phyloP scores from a whole-genome alignment of 192 early-diverging fungal genomes.

The Dissophora globulifera region DNA sequence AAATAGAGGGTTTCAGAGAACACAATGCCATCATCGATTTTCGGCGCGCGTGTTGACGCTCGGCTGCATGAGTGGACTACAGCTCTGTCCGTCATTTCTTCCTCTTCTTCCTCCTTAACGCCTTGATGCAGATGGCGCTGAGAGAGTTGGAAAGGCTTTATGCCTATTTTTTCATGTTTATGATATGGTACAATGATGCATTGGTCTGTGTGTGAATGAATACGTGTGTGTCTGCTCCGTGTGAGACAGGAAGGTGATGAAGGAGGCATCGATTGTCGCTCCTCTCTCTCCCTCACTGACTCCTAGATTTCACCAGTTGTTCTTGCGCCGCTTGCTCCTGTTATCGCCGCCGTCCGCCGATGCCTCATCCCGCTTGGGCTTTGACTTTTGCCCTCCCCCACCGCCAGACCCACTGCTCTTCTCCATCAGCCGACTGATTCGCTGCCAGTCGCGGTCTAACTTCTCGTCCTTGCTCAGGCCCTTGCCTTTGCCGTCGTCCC shows the following conservation, averaged over 20 bases:
- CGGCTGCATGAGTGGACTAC: no score
- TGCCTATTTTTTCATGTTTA: no score
- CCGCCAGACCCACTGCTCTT: constrained; percentile 30
- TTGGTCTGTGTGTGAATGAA: not conserved
- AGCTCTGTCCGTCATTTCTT: no score
- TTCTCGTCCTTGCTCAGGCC: constrained; percentile 40
- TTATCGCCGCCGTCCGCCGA: constrained; percentile 13
- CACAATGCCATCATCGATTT: no score
- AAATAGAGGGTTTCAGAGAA: no score
- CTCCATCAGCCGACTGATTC: constrained; percentile 42
- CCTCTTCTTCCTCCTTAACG: no score
- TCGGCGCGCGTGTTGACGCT: no score
- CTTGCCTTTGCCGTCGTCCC: constrained; percentile 47
- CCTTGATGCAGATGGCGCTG: no score
- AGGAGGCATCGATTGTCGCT: not conserved
- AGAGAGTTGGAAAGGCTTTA: no score
- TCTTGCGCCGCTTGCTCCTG: constrained; percentile 42
- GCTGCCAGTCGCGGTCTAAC: constrained; percentile 46
- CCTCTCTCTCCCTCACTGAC: no score
- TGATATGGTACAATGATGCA: no score
- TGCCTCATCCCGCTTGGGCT: constrained; percentile 15
- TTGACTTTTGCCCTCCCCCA: constrained; percentile 28
- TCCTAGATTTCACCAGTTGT: constrained; percentile 17
- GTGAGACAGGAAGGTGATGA: not conserved
- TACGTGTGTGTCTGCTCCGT: no score